phyloP scores from a whole-genome alignment of 768 basidiomycete genomes.

The Pulveroboletus sp. region DNA sequence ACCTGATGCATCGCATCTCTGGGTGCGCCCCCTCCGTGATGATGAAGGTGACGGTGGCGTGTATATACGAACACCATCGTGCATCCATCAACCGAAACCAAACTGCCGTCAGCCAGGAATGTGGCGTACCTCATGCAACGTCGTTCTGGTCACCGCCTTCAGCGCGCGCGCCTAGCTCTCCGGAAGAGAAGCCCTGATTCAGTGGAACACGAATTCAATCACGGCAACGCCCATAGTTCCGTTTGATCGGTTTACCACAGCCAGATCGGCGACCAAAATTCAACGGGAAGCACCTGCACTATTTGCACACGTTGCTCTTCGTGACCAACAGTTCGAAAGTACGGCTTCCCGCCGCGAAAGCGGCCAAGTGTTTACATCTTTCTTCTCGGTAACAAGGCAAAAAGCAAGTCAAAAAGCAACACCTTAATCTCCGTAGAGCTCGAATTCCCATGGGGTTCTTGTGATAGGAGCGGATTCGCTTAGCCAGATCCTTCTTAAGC shows the following conservation, averaged over 20 bases:
- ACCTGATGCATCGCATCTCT: not conserved
- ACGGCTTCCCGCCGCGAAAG: conserved; percentile 16
- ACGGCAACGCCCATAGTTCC: conserved; percentile 18
- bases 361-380: conserved; percentile 14
- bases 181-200: conserved; percentile 12
- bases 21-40: not conserved
- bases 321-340: conserved; percentile 7
- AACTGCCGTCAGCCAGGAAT: conserved; percentile 4
- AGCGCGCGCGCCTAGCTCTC: not conserved
- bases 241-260: conserved; percentile 12
- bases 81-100: not conserved
- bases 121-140: conserved; percentile 11
- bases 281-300: conserved; percentile 12
- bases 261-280: conserved; percentile 19
- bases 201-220: conserved; percentile 5
- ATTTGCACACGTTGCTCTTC: conserved; percentile 19
- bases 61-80: not conserved
- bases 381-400: conserved; percentile 8
- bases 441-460: conserved; percentile 70
- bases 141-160: not conserved
- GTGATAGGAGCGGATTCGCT: conserved; percentile 50
- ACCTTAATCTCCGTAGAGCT: conserved; percentile 48
- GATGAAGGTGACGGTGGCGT: conserved; percentile 3
- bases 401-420: conserved; percentile 9
- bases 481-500: conserved; percentile 75